phyloP scores from a whole-genome alignment of 352 stramenopile genomes.

The Blastocystis sp. region DNA sequence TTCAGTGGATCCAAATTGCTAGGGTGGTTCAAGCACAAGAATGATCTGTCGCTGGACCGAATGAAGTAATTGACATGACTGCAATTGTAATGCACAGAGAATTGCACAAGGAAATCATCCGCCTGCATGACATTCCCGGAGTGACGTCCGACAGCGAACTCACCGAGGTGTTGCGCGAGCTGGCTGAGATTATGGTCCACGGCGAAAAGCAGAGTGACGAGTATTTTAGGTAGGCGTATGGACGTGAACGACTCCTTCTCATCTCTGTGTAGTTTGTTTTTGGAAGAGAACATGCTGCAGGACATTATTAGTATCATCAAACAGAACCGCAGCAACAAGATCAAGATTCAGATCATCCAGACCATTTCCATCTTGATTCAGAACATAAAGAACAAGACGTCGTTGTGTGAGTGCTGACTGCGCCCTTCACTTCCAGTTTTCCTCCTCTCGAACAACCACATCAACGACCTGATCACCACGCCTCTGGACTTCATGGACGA shows the following conservation, averaged over 20 bases:
- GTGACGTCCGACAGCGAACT: conserved; percentile 9
- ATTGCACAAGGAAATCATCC: conserved; percentile 43
- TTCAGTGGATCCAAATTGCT: background rate
- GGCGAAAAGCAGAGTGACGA: conserved; percentile 35
- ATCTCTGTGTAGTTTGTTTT: conserved; percentile 26
- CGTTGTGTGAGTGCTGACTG: background rate
- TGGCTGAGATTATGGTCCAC: conserved; percentile 40
- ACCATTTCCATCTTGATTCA: conserved; percentile 60
- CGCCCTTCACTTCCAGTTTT: background rate
- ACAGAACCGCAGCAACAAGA: conserved; percentile 36
- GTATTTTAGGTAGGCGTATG: conserved; percentile 26
- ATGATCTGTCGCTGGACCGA: conserved; percentile 29
- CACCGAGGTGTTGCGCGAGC: conserved; percentile 14
- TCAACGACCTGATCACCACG: conserved; percentile 56
- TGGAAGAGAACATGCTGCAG: conserved; percentile 40
- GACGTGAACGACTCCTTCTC: background rate
- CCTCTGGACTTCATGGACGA: conserved; percentile 56
- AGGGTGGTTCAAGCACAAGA: conserved; percentile 23
- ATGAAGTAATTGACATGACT: background rate
- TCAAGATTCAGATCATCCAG: conserved; percentile 63
- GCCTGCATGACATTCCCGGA: conserved; percentile 28
- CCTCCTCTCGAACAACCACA: conserved; percentile 58
- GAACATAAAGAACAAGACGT: conserved; percentile 51
- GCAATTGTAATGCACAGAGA: background rate
- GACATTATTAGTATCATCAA: conserved; percentile 58